Base-by-base conservation (phyloP, 2,329 filamentous ascomycete species). In the Claviceps pazoutovae region DNA sequence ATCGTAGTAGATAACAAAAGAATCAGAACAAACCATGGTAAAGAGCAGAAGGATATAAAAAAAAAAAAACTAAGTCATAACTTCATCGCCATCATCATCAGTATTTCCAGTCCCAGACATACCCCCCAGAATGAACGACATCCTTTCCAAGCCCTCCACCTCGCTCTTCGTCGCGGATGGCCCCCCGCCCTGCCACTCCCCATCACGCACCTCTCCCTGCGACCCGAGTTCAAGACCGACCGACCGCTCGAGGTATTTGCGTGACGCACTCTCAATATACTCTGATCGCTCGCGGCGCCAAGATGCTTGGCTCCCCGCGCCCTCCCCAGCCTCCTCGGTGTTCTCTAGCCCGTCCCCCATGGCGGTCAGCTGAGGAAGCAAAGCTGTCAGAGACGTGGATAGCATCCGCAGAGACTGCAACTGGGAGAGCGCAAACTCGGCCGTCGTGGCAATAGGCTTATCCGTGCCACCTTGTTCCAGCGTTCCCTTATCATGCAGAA, bases 181-280 rank as follows among this genome's bases (percentile, higher is more conserved):
- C 5, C 78, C 78, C 38, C 71, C 71, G 5, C 74, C 76, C 60
- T 80, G 78, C 78, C 78, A 81, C 62, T 83, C 79, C 11, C 80
- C 81, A 60, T 83, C 80, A 54, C 77, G 73, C 47, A 84, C 74
- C 60, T 81, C 81, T 11, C 82, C 82, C 54, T 76, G 69, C 5
- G 69, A 64, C 2, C 78, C 81, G 37, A 85, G 64, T 59, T 88
- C 83, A 52, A 90, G 68, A 0, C 85, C 85, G 46, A 81, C 72
- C 45, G 80, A 72, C 30, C 70, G 75, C 69, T 95, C 87, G 42
- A 96, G 71, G 63, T 94, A 86, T 54, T 85, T 76, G 58, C 80
- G 74, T 49, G 87, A 86, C 61, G 89, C 83, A 51, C 78, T 77
- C 68, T 96, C 90, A 48, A 97, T 82, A 64, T 97, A 97, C 57